Evolutionary conservation across 257 asterid genomes (phyloP).

Genomic region (Forsythia suspensa): DNA sequence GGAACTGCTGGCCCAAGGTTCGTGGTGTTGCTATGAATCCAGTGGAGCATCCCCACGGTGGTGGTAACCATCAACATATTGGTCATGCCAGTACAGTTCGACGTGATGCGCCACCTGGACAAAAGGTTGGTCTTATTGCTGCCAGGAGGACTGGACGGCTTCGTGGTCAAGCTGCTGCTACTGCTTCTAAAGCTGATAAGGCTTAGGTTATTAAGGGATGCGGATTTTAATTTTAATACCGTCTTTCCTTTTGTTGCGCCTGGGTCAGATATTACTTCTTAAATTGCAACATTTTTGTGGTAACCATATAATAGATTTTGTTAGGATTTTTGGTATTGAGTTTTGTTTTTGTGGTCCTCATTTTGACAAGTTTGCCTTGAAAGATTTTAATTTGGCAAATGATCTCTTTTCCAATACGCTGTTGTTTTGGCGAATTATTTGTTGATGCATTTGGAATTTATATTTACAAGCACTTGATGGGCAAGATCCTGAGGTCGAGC

Average conservation of each 20-base stretch:
- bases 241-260: neutral
- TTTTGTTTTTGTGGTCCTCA: no score
- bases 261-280: neutral
- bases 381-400: neutral
- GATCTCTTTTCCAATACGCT: no score
- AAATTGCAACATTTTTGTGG: neutral
- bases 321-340: neutral
- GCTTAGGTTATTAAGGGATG: neutral
- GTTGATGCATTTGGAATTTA: no score
- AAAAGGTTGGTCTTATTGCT: constrained; percentile 15
- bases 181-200: constrained; percentile 2
- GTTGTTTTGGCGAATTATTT: no score
- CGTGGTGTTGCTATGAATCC: constrained; percentile 17
- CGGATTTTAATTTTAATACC: neutral
- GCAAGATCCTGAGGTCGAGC: no score
- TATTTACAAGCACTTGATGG: no score
- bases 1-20: constrained; percentile 16
- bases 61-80: neutral
- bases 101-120: neutral
- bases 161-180: constrained; percentile 5
- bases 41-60: neutral
- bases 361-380: no score
- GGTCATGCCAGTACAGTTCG: neutral
- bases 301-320: neutral
- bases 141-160: constrained; percentile 12